Evolutionary conservation across 345 rosid species (phyloP), one percentile per base, ranked within the genome.

Genomic region (Euclidium syriacum): DNA sequence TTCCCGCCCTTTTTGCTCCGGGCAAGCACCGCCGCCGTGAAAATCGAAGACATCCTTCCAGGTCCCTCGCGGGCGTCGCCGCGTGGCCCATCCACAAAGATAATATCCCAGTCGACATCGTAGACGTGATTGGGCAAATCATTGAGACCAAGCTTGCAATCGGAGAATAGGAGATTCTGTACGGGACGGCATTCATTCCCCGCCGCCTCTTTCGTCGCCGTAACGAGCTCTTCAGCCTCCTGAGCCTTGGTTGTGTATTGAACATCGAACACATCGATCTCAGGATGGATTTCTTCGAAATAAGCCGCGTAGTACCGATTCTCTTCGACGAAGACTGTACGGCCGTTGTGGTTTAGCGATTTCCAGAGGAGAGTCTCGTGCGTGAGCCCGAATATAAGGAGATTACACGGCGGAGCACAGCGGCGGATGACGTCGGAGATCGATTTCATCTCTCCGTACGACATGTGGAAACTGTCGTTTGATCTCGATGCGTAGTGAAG

Each of bases 331-430:
- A 79, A 90, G 7, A 94, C 85, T 0, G 99, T 90, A 3, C 91
- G 82, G 5, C 99, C 99, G 26, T 90, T 80, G 79, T 85, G 87
- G 65, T 94, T 94, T 8, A 94, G 77, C 0, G 99, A 74, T 48
- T 87, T 87, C 99, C 99, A 90, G 67, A 94, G 86, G 53, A 87
- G 95, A 58, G 99, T 89, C 65, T 94, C 99, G 60, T 78, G 95
- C 0, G 99, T 89, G 11, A 94, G 79, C 2, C 99, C 99, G 43
- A 94, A 94, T 2, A 94, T 86, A 0, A 94, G 85, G 63, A 94
- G 72, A 52, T 94, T 94, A 59, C 97, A 94, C 0, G 99, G 99
- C 16, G 86, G 72, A 7, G 96, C 65, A 67, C 97, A 87, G 39
- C 85, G 89, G n/a, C 90, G 81, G 14, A 90, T 82, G 6, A 75